phyloP scores from a whole-genome alignment of 2,329 filamentous ascomycete genomes.

The Magnaporthiopsis rhizophila region DNA sequence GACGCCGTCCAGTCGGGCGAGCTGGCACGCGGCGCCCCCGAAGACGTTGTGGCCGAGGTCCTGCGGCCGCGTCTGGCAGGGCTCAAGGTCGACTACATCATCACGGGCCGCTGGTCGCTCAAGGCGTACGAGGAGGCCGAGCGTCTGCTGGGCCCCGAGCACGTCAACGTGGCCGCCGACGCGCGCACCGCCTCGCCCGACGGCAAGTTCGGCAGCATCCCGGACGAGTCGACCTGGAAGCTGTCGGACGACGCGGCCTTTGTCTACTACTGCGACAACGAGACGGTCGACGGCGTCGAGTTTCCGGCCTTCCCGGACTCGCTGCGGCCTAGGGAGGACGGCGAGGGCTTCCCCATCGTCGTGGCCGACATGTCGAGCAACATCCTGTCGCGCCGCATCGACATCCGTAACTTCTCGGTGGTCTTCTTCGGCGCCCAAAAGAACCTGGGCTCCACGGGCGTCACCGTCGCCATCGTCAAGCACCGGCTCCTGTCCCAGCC shows the following conservation, averaged over 20 bases:
- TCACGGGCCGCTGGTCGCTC: constrained; percentile 84
- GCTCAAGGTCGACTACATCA: constrained; percentile 78
- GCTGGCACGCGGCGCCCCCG: constrained; percentile 35
- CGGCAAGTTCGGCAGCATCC: constrained; percentile 82
- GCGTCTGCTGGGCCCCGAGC: constrained; percentile 66
- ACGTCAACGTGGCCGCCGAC: constrained; percentile 61
- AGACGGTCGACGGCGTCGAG: constrained; percentile 90
- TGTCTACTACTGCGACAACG: constrained; percentile 89
- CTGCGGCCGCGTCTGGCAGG: constrained; percentile 40
- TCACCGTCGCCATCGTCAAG: constrained; percentile 79
- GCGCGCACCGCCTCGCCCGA: constrained; percentile 29
- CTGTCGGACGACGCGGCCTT: constrained; percentile 62
- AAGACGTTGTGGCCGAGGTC: constrained; percentile 14
- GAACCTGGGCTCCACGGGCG: constrained; percentile 79
- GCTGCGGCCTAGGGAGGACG: constrained; percentile 45
- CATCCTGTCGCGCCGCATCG: constrained; percentile 73
- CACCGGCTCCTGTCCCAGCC: constrained; percentile 74
- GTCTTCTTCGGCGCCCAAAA: constrained; percentile 95
- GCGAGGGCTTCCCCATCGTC: constrained; percentile 59
- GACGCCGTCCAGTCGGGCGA: constrained; percentile 39
- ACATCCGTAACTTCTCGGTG: constrained; percentile 69
- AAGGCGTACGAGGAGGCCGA: constrained; percentile 82
- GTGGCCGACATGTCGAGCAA: constrained; percentile 94
- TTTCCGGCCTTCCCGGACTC: constrained; percentile 65
- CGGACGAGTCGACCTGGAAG: constrained; percentile 68